Base-by-base conservation (phyloP, 768 basidiomycete species). In the Xerocomellus chrysenteron region DNA sequence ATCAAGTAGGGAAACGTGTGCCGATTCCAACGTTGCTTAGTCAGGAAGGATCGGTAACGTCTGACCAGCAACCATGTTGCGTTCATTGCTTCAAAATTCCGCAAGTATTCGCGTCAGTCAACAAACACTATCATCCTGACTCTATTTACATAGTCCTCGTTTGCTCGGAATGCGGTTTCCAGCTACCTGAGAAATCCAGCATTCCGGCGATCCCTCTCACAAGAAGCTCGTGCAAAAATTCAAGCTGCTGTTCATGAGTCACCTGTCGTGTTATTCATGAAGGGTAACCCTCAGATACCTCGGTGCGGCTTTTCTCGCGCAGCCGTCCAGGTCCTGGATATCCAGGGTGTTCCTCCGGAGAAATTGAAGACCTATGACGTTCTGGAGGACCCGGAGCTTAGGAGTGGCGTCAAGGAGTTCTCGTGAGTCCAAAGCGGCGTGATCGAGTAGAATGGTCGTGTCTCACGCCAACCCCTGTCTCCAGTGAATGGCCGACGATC, bases 201-300 rank as follows among this genome's bases (percentile, higher is more conserved):
- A 1, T 63, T 63, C 45, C 57, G 66, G 4, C 81, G 90, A 28
- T 81, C 78, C 60, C 77, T 92, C 46, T 83, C 85, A 5, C 78
- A 84, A 33, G 83, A 90, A 56, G 76, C 81, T 5, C 82, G 87
- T 21, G 63, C 78, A 12, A 75, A 81, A 64, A 83, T 92, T n/a
- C 82, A 89, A 68, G 72, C 83, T 62, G 94, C 94, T 3, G 82
- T 98, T 28, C 74, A 79, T 9, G 75, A 81, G 1, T 83, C 82
- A 43, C 94, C 94, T 0, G 81, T 98, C 7, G 97, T 99, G 1
- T 77, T 98, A 5, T 98, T 99, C 78, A 98, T 99, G 96, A 99
- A 99, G 70, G 97, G 97, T 11, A 93, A 89, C 16, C 93, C 91
- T 0, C 80, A 85, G 24, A 69, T 78, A 7, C 96, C 96, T 2